Evolutionary conservation across 1,284 basidiomycete species (phyloP), one percentile per base, ranked within the genome.

Genomic region (Puccinia polysora): DNA sequence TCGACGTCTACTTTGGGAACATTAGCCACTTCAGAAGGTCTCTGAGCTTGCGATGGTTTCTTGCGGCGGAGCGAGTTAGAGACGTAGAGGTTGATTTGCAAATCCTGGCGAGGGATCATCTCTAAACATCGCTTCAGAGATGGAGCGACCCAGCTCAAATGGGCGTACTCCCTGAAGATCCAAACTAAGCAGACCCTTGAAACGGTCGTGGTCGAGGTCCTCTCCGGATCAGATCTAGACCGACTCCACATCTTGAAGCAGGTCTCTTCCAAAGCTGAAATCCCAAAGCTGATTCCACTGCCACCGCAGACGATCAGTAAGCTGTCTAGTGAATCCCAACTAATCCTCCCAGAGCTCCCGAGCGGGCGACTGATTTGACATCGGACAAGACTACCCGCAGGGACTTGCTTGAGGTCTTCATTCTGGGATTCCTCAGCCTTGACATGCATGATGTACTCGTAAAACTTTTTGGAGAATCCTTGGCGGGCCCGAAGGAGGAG

Each of bases 151-250:
- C 90, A 92, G 72, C 88, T 86, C 47, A 91, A 82, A 78, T 92
- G 89, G n/a, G 86, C 88, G 77, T 88, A 90, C 78, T 92, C 90
- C 63, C 89, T 83, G 59, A 90, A 83, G 59, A 92, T 84, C 91
- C 91, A 93, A 2, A 92, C 85, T 75, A 93, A 90, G 28, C 89
- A 83, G 0, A 91, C 84, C 1, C 89, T 86, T 73, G 82, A 81
- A 75, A 84, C 85, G 8, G 79, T 79, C 50, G 81, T 82, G 2
- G 78, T 78, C 55, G 78, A 77, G 50, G 77, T 78, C 67, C 77
- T 76, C 38, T 60, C n/a, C n/a, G n/a, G 18, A 18, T 25, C 5
- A 23, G 82, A 15, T 84, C 84, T 23, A 83, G 79, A 47, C 2
- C 59, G 59, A 47, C 73, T 84, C 80, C 56, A 84, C 84, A 91